A percentile compares a stretch with the other conserved stretches of the same genome.
Conservation (phyloP, 1,139 yeast species). For the Yamadazyma friedrichii region DNA sequence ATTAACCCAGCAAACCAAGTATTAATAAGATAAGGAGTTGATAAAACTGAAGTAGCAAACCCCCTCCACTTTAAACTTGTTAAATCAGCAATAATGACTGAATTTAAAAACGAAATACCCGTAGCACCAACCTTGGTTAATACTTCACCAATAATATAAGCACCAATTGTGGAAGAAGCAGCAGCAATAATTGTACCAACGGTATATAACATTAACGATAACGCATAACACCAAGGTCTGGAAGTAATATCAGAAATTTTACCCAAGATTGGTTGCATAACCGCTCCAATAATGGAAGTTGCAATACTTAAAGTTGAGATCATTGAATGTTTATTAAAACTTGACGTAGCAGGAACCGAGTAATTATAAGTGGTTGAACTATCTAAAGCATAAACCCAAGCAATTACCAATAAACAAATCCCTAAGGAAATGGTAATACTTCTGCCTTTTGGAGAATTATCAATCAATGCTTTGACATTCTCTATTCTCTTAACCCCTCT, state of each 20-base stretch:
- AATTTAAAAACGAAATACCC: conserved; percentile 18
- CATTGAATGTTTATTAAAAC: conserved; percentile 29
- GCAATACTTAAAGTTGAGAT: conserved; percentile 30
- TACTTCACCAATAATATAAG: conserved; percentile 29
- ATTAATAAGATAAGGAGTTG: conserved; percentile 28
- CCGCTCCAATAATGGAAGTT: conserved; percentile 24
- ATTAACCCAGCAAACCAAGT: conserved; percentile 32
- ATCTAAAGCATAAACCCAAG: conserved; percentile 36
- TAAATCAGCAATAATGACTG: conserved; percentile 28
- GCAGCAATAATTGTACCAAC: conserved; percentile 28
- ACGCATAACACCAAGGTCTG: conserved; percentile 24
- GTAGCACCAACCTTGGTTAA: conserved; percentile 26
- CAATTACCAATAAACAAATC: conserved; percentile 26
- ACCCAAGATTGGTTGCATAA: conserved; percentile 26
- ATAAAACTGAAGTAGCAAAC: conserved; percentile 19
- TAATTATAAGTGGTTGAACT: conserved; percentile 34
- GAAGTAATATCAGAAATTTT: conserved; percentile 30
- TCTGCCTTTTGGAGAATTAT: conserved; percentile 7
- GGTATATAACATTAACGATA: conserved; percentile 21
- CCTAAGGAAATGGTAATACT: conserved; percentile 5
- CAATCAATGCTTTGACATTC: conserved; percentile 12
- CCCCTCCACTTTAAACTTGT: conserved; percentile 34
- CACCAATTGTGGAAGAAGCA: conserved; percentile 23
- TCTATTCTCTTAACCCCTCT: conserved; percentile 14
- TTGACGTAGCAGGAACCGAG: conserved; percentile 25